A percentile compares a stretch with the other conserved stretches of the same genome.
phyloP scores from a whole-genome alignment of 345 rosid species.

The Syzygium jambos region DNA sequence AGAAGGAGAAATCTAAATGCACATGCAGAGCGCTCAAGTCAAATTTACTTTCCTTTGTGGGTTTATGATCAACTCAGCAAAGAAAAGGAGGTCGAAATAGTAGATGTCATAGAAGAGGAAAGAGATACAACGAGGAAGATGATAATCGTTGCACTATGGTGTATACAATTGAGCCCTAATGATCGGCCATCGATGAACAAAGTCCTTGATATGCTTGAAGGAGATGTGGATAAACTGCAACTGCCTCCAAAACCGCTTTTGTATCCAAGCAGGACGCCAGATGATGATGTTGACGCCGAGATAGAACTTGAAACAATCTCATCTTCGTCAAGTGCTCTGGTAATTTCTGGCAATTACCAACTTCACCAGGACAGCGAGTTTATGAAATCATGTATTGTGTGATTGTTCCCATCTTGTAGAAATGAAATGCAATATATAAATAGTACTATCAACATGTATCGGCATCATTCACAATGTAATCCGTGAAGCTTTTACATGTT shows the following conservation, averaged over 20 bases:
- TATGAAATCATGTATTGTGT: neutral
- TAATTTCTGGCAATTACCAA: neutral
- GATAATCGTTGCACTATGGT: neutral
- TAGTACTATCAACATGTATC: too few relatives aligned
- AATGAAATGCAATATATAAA: neutral
- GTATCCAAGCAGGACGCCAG: neutral
- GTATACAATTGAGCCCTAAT: neutral
- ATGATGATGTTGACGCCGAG: neutral
- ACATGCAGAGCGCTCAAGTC: neutral
- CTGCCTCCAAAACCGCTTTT: neutral
- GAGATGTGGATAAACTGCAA: neutral
- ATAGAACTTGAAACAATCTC: neutral
- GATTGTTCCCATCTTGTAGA: neutral
- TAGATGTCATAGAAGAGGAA: neutral
- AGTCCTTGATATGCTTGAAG: neutral
- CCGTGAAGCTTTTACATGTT: too few relatives aligned
- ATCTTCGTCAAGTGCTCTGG: neutral
- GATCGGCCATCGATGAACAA: neutral
- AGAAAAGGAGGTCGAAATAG: neutral
- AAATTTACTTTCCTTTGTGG: neutral
- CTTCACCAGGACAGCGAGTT: neutral
- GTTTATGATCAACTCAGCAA: neutral
- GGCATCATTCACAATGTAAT: too few relatives aligned
- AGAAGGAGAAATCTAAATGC: neutral
- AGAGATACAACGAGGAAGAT: neutral